Percentiles rank a stretch among this genome's conserved stretches.
phyloP scores from a whole-genome alignment of 257 asterid genomes.

The Pogostemon cablin region DNA sequence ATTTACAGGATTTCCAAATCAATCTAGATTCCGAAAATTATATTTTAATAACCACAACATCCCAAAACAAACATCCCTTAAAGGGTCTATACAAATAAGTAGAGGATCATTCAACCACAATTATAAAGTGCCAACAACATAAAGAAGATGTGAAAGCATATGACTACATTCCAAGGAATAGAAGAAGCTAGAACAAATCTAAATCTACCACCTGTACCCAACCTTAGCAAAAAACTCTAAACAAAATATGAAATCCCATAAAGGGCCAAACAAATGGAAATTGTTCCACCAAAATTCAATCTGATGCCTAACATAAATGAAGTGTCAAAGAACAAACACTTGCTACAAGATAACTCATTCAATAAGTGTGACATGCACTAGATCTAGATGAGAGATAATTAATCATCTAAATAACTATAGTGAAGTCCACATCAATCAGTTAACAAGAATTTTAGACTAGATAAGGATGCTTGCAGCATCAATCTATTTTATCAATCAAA shows the following conservation, averaged over 20 bases:
- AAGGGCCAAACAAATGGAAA: not conserved
- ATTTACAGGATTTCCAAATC: too few species aligned
- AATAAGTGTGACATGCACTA: slow-evolving; percentile 5
- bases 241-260: not conserved
- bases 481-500: not conserved
- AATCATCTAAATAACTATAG: slow-evolving; percentile 18
- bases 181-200: not conserved
- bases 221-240: not conserved
- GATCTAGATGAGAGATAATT: slow-evolving; percentile 1
- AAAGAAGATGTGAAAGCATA: not conserved
- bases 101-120: not conserved
- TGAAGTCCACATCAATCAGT: slow-evolving; percentile 9
- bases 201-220: not conserved
- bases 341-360: not conserved
- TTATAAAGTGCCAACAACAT: not conserved
- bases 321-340: not conserved
- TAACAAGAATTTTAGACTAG: slow-evolving; percentile 2
- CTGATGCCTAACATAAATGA: not conserved
- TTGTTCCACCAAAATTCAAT: not conserved
- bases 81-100: not conserved
- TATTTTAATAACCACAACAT: too few species aligned
- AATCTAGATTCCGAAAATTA: too few species aligned
- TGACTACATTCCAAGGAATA: not conserved
- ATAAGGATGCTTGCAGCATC: slow-evolving; percentile 19
- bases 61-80: too few species aligned